A percentile compares a stretch with the other conserved stretches of the same genome.
Evolutionary conservation across 2,329 filamentous ascomycete species (phyloP).

Genomic region (Aureobasidium leucospermi): DNA sequence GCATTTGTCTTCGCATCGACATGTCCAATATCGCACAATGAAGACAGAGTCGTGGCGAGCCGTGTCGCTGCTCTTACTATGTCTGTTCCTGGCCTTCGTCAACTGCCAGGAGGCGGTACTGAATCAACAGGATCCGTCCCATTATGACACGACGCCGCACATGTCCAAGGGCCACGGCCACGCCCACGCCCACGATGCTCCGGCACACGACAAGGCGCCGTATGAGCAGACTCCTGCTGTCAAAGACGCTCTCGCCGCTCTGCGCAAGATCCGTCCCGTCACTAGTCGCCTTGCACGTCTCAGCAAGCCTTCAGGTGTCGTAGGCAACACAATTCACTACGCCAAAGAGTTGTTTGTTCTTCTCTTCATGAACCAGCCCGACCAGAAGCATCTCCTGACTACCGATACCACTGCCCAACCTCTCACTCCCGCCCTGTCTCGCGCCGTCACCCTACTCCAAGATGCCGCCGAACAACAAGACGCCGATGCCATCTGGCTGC

Average conservation of each 20-base stretch:
- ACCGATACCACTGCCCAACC: constrained; percentile 33
- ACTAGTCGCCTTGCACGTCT: constrained; percentile 30
- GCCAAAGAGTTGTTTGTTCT: constrained; percentile 55
- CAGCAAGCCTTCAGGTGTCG: constrained; percentile 49
- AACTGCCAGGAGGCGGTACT: neutral
- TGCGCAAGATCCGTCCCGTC: constrained; percentile 36
- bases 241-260: constrained; percentile 33
- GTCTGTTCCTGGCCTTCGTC: constrained; percentile 2
- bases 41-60: constrained; percentile 2
- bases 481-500: constrained; percentile 77
- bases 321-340: constrained; percentile 54
- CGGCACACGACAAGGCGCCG: neutral
- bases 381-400: constrained; percentile 37
- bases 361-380: constrained; percentile 57
- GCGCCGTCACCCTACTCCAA: constrained; percentile 53
- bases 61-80: constrained; percentile 8
- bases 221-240: constrained; percentile 26
- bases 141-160: neutral
- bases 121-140: neutral
- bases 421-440: constrained; percentile 45
- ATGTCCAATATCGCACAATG: constrained; percentile 3
- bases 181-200: neutral
- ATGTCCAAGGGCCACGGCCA: neutral
- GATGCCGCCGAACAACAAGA: constrained; percentile 51
- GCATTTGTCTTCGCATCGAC: neutral